These are phyloP conservation scores for Mycosphaerella sp. DNA, from an alignment of 2,329 filamentous ascomycete genomes.

Conservation along the genomic window DNA sequence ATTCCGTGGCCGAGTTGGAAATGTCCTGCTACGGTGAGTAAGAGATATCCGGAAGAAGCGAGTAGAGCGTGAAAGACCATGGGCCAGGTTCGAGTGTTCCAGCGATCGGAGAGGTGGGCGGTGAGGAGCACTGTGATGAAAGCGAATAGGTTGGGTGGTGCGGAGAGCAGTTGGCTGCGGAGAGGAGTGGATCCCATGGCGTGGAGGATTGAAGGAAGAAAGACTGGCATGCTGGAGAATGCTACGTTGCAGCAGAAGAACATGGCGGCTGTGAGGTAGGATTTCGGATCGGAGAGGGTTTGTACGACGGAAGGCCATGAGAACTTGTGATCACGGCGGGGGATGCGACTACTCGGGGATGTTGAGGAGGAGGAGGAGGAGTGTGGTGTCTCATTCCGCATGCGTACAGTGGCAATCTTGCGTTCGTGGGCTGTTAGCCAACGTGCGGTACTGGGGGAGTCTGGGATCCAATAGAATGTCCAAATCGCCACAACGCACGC, in stretches of 20 bases:
- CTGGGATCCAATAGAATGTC: constrained; percentile 70
- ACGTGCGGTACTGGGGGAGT: constrained; percentile 52
- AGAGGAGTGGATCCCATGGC: constrained; percentile 64
- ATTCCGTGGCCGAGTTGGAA: constrained; percentile 32
- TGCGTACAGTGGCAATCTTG: constrained; percentile 63
- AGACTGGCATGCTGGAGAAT: constrained; percentile 81
- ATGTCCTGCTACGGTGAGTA: constrained; percentile 40
- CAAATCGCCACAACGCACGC: constrained; percentile 67
- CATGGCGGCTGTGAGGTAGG: constrained; percentile 71
- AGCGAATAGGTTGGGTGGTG: constrained; percentile 71
- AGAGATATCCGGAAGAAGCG: constrained; percentile 50
- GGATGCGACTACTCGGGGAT: constrained; percentile 3
- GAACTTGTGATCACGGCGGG: constrained; percentile 25
- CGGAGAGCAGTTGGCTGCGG: constrained; percentile 68
- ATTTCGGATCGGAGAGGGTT: constrained; percentile 59
- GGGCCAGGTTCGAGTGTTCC: constrained; percentile 56
- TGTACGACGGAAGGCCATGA: constrained; percentile 52
- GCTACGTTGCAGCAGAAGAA: constrained; percentile 85
- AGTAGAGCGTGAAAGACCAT: constrained; percentile 63
- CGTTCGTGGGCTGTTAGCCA: constrained; percentile 43
- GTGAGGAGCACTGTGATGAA: constrained; percentile 67
- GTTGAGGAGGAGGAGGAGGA: background rate
- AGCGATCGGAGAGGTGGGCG: constrained; percentile 63
- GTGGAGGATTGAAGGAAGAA: constrained; percentile 58
- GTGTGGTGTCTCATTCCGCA: constrained; percentile 44